These are phyloP conservation scores for Eucalyptus brandiana DNA, from an alignment of 345 rosid genomes.

Conservation along the genomic window DNA sequence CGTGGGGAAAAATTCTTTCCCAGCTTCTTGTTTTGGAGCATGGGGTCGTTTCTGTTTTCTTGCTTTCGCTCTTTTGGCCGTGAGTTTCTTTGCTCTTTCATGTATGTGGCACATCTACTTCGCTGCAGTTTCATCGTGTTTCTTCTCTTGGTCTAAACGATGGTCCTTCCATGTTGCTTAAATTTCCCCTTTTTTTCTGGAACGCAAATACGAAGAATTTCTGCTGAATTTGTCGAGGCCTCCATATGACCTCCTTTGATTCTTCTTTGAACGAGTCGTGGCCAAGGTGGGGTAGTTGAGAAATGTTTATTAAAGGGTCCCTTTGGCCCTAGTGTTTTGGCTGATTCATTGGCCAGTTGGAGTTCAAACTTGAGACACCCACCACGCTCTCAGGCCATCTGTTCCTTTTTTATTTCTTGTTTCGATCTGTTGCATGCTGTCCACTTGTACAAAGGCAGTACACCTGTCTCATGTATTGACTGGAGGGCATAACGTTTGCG, in stretches of 20 bases:
- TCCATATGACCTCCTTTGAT: neutral
- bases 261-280: neutral
- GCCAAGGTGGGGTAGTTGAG: neutral
- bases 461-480: neutral
- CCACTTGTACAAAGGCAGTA: conserved; percentile 2
- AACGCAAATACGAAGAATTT: neutral
- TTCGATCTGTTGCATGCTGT: conserved; percentile 3
- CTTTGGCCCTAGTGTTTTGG: neutral
- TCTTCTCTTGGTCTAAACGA: neutral
- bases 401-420: neutral
- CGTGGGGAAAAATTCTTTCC: neutral
- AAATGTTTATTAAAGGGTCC: neutral
- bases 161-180: neutral
- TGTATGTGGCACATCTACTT: neutral
- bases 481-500: neutral
- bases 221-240: neutral
- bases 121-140: neutral
- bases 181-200: neutral
- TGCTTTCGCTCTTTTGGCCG: neutral
- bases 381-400: neutral
- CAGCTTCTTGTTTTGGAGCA: neutral
- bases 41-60: neutral
- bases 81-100: neutral
- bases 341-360: neutral
- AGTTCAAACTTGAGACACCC: neutral